Conservation (phyloP, 495 filamentous ascomycete species). For the Haplographium delicatum region DNA sequence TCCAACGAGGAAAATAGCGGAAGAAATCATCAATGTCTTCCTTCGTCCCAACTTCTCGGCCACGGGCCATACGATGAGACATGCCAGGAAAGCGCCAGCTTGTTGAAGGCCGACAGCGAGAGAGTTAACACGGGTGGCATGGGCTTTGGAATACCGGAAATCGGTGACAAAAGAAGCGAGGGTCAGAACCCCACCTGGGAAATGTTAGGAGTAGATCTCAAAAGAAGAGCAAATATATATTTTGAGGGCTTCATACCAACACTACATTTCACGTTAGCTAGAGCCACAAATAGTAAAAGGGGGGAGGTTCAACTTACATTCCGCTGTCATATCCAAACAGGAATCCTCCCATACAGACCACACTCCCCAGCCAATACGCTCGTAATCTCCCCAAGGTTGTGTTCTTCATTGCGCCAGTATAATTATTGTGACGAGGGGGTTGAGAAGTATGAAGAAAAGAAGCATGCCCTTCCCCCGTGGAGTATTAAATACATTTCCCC, state of each 20-base stretch:
- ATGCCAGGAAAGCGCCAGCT: constrained; percentile 23
- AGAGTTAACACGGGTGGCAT: constrained; percentile 20
- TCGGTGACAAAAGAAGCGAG: constrained; percentile 36
- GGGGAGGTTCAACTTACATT: no score
- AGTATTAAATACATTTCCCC: no score
- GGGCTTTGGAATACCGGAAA: constrained; percentile 19
- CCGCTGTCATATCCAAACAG: constrained; percentile 36
- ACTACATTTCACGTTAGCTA: no score
- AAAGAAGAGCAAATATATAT: no score
- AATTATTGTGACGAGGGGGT: no score
- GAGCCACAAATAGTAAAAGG: no score
- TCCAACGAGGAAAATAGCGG: constrained; percentile 26
- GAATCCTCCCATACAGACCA: constrained; percentile 39
- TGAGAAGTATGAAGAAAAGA: not conserved
- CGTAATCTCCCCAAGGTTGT: constrained; percentile 34
- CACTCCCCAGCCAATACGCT: constrained; percentile 48
- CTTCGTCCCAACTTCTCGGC: constrained; percentile 27
- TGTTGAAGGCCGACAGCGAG: not conserved
- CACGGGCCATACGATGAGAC: constrained; percentile 26
- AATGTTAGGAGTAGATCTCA: no score
- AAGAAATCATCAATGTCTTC: constrained; percentile 24
- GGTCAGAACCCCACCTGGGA: constrained; percentile 38
- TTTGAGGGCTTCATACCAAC: no score
- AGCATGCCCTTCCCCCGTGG: no score
- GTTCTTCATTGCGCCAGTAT: constrained; percentile 23